A percentile compares a stretch with the other conserved stretches of the same genome.
phyloP scores from a whole-genome alignment of 225 moss, liverwort and hornwort species.

The Sphagnum contortum region DNA sequence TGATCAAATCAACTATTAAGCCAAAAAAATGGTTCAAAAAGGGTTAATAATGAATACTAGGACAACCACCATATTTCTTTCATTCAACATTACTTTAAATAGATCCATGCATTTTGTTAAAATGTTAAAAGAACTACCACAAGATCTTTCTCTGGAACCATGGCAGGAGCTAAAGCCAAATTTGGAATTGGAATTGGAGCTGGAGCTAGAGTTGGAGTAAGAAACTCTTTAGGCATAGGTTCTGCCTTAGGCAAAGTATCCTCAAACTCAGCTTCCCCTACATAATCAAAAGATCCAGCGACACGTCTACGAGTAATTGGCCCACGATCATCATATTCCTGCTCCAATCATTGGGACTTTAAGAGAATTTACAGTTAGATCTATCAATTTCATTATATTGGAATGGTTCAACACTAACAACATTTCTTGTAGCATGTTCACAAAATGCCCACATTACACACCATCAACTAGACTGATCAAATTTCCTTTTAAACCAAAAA shows the following conservation, averaged over 20 bases:
- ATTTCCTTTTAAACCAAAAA: too few species aligned
- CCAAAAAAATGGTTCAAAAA: too few species aligned
- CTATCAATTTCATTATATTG: too few species aligned
- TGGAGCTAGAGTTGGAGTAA: constrained; percentile 41
- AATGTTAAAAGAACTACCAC: constrained; percentile 35
- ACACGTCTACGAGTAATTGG: constrained; percentile 28
- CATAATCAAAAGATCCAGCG: constrained; percentile 2
- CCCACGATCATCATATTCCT: constrained; percentile 50
- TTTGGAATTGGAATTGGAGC: constrained; percentile 9
- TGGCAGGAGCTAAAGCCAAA: too few species aligned
- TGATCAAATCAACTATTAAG: too few species aligned
- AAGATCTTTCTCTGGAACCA: constrained; percentile 25
- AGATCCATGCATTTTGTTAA: background rate
- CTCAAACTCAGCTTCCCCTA: constrained; percentile 25
- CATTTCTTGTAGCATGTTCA: too few species aligned
- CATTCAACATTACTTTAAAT: background rate
- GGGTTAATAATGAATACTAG: too few species aligned
- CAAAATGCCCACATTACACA: too few species aligned
- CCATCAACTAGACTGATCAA: too few species aligned
- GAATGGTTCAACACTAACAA: too few species aligned
- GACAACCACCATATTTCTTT: too few species aligned
- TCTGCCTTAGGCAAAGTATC: constrained; percentile 49
- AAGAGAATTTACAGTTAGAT: too few species aligned
- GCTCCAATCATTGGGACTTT: constrained; percentile 10
- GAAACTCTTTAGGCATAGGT: constrained; percentile 46